These are phyloP conservation scores for Annona cherimola DNA, from an alignment of 164 flowering plant species.

Conservation along the genomic window DNA sequence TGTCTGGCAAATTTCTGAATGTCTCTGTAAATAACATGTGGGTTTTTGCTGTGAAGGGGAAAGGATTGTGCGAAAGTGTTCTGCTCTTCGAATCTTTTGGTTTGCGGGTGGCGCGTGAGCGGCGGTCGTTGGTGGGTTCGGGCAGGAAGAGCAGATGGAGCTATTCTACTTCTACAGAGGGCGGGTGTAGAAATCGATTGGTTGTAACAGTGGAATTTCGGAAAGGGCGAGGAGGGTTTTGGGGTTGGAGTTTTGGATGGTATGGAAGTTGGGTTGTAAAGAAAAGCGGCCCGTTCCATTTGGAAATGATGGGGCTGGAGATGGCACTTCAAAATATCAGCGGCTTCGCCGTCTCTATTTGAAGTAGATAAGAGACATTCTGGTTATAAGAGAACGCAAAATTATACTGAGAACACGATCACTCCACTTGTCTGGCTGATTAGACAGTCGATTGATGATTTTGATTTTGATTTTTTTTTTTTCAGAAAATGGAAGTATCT, in stretches of 20 bases:
- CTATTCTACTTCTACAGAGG: neutral
- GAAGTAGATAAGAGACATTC: neutral
- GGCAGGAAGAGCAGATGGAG: neutral
- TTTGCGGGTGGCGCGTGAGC: neutral
- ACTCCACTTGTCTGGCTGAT: too few species aligned
- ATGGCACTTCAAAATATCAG: neutral
- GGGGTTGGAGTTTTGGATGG: constrained; percentile 2
- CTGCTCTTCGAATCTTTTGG: constrained; percentile 18
- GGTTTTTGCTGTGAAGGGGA: constrained; percentile 65
- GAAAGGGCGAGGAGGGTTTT: neutral
- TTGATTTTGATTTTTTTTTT: too few species aligned
- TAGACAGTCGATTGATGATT: too few species aligned
- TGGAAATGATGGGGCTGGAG: neutral
- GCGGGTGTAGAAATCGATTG: neutral
- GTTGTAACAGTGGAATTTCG: neutral
- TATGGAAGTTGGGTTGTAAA: constrained; percentile 5
- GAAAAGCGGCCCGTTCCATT: constrained; percentile 2
- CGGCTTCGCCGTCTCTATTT: neutral
- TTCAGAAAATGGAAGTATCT: too few species aligned
- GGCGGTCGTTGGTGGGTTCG: constrained; percentile 7
- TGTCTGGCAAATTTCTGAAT: constrained; percentile 52
- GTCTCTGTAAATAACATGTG: constrained; percentile 48
- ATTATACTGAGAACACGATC: too few species aligned
- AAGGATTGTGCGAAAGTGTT: constrained; percentile 46
- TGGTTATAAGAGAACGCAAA: too few species aligned